These are phyloP conservation scores for Avicennia marina DNA, from an alignment of 257 asterid genomes.

Conservation along the genomic window DNA sequence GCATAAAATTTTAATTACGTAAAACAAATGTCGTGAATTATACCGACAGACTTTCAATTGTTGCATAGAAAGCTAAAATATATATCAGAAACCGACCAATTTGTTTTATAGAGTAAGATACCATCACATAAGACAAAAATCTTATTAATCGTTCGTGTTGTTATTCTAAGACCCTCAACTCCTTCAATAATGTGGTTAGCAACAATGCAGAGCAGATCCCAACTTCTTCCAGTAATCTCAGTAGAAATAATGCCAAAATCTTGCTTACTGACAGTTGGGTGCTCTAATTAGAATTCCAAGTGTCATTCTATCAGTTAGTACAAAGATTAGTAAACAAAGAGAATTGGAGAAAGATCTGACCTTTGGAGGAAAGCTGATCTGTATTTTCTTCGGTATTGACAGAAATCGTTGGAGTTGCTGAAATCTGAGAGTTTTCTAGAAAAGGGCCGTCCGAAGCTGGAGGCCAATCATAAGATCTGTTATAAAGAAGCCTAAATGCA, in stretches of 20 bases:
- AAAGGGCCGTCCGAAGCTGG: constrained; percentile 35
- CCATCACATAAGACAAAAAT: no score
- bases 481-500: constrained; percentile 39
- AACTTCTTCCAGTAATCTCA: no score
- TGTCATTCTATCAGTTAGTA: not conserved
- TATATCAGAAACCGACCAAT: no score
- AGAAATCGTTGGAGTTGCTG: constrained; percentile 16
- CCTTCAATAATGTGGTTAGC: not conserved
- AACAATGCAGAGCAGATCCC: not conserved
- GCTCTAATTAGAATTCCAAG: not conserved
- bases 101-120: no score
- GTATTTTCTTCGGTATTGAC: constrained; percentile 16
- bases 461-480: constrained; percentile 43
- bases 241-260: constrained; percentile 11
- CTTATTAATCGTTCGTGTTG: no score
- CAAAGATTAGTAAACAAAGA: not conserved
- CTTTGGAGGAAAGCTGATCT: constrained; percentile 36
- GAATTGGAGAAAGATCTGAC: constrained; percentile 22
- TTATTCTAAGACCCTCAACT: no score
- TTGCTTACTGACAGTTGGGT: not conserved
- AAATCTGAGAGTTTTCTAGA: constrained; percentile 17
- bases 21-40: no score
- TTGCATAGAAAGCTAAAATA: not conserved
- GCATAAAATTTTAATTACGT: not conserved
- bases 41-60: not conserved